Evolutionary conservation across 2,329 filamentous ascomycete genomes (phyloP), one percentile per base, ranked within the genome.

Genomic region (Torrubiellomyces zombiae): DNA sequence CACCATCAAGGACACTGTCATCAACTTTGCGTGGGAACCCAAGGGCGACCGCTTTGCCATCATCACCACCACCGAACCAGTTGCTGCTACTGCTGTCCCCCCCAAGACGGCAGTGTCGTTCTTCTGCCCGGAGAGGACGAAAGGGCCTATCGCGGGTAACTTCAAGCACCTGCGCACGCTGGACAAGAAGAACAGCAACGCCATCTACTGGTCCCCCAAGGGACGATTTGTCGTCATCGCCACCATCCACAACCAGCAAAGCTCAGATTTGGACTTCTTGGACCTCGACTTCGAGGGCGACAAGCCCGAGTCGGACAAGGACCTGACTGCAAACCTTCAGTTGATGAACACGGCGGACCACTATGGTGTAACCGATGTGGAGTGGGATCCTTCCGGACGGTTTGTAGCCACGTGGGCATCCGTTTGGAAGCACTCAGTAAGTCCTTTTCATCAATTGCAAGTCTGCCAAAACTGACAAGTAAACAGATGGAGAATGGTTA

Each of bases 171-270:
- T 95, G 38, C 75, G 83, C 35, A 95, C 85, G 7, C 64, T 93
- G 28, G 89, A 98, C 43, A 95, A 95, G 73, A 95, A 95, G 73
- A 95, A 91, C 58, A 93, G 79, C 68, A 98, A 98, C 47, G 85
- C 81, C 37, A 98, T 98, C 46, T 95, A 95, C 71, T 98, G 89
- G 89, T 92, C 83, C 12, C 89, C 89, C 14, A 81, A 76, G 51
- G 89, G 89, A 27, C 76, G 89, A 24, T 98, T 98, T 45, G 86
- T 95, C 18, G 75, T 95, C 23, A 73, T 98, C 28, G 89, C 83
- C 27, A 91, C 89, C 8, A 81, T 98, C 26, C 73, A 80, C 54
- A 94, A 85, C 43, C 75, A 83, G 48, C 81, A 93, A 54, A 86
- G 75, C 56, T 92, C 82, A 36, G 89, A 98, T 35, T 72, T 98